phyloP scores from a whole-genome alignment of 352 stramenopile species.

The Pythium vanterpoolii region DNA sequence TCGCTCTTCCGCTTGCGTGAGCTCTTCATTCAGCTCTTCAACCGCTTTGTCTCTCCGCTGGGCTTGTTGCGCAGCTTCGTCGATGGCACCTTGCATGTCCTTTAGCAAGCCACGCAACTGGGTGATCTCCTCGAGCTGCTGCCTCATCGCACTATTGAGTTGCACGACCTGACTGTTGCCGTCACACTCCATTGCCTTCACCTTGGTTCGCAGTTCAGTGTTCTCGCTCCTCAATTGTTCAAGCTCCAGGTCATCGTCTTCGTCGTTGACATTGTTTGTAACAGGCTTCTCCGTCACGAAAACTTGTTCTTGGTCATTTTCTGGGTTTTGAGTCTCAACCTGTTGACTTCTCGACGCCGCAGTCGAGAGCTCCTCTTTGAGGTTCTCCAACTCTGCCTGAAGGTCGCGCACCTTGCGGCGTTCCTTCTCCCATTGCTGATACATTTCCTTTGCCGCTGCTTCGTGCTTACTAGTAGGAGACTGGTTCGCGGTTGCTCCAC shows the following conservation, averaged over 20 bases:
- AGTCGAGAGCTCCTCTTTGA: not conserved
- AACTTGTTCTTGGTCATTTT: not conserved
- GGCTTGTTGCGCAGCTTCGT: constrained; percentile 2
- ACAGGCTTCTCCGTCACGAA: not conserved
- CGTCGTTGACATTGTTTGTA: not conserved
- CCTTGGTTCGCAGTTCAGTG: not conserved
- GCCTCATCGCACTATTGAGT: constrained; percentile 31
- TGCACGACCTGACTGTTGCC: constrained; percentile 32
- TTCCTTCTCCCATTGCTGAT: constrained; percentile 29
- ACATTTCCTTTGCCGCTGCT: constrained; percentile 25
- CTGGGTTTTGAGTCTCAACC: not conserved
- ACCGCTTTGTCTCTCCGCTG: constrained; percentile 24
- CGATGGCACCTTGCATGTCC: not conserved
- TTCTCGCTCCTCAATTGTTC: not conserved
- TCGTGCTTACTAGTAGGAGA: constrained; percentile 17
- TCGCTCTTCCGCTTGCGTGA: constrained; percentile 28
- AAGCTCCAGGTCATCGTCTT: not conserved
- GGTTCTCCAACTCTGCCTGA: constrained; percentile 6
- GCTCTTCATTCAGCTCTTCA: constrained; percentile 25
- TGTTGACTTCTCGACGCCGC: not conserved
- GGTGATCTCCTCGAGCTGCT: constrained; percentile 23
- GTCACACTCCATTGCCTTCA: constrained; percentile 31
- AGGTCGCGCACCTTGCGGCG: constrained; percentile 20
- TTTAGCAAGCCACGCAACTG: not conserved
- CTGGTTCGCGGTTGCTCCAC: not conserved